Evolutionary conservation across 257 asterid genomes (phyloP).

Genomic region (Solanum paucissectum): DNA sequence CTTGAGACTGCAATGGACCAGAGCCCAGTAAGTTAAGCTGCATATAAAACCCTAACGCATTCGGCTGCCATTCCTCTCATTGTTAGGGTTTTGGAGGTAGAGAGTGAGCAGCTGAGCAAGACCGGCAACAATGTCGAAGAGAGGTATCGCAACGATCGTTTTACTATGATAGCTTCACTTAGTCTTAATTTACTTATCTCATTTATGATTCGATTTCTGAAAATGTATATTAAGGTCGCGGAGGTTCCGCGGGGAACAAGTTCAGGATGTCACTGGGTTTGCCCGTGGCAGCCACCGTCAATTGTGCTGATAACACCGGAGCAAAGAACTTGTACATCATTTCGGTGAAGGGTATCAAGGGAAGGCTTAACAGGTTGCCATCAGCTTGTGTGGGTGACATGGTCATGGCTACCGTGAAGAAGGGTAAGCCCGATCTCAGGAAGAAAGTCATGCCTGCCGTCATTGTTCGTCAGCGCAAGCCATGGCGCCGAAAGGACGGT

Average conservation of each 20-base stretch:
- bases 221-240: constrained; percentile 28
- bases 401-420: constrained; percentile 75
- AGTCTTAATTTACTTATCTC: not conserved
- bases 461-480: constrained; percentile 68
- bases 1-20: not conserved
- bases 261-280: constrained; percentile 62
- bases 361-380: constrained; percentile 50
- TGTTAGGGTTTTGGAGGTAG: not conserved
- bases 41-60: constrained; percentile 15
- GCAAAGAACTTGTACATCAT: constrained; percentile 65
- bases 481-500: constrained; percentile 83
- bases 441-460: constrained; percentile 79
- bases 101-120: not conserved
- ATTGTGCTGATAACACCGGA: constrained; percentile 66
- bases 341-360: constrained; percentile 60
- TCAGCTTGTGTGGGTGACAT: constrained; percentile 68
- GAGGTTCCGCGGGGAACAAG: constrained; percentile 69
- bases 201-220: not conserved
- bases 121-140: constrained; percentile 41
- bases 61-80: not conserved
- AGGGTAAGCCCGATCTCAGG: constrained; percentile 65
- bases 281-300: constrained; percentile 68
- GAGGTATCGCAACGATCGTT: constrained; percentile 20
- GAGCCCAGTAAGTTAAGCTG: not conserved
- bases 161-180: not conserved